These are phyloP conservation scores for Houttuynia cordata DNA, from an alignment of 164 flowering plant species.

Conservation along the genomic window DNA sequence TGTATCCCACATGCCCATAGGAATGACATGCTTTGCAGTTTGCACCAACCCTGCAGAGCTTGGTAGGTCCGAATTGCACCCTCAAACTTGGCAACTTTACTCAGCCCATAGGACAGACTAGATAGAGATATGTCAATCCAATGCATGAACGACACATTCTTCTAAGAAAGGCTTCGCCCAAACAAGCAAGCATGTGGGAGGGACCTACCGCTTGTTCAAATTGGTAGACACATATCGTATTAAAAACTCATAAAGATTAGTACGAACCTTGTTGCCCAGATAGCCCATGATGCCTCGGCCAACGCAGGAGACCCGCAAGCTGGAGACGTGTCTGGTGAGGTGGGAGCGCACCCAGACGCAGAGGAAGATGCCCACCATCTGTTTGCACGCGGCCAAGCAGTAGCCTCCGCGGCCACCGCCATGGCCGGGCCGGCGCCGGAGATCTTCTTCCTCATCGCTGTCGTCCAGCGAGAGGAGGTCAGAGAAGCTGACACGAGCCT, in stretches of 20 bases:
- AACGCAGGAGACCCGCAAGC: conserved; percentile 68
- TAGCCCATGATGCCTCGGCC: conserved; percentile 93
- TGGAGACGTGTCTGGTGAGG: conserved; percentile 34
- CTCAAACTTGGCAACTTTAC: too few relatives aligned
- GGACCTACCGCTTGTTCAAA: neutral
- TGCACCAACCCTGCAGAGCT: too few relatives aligned
- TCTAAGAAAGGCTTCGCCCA: neutral
- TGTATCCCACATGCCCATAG: too few relatives aligned
- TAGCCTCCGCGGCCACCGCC: conserved; percentile 9
- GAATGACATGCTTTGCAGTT: too few relatives aligned
- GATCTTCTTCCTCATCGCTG: conserved; percentile 11
- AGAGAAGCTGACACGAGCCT: conserved; percentile 47
- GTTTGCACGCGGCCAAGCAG: conserved; percentile 63
- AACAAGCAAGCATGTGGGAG: neutral
- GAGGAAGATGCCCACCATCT: conserved; percentile 83
- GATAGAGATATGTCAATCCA: neutral
- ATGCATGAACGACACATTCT: neutral
- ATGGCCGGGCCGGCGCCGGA: neutral
- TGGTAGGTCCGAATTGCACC: too few relatives aligned
- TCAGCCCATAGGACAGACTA: too few relatives aligned
- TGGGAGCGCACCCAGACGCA: conserved; percentile 75
- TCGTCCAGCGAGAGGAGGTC: conserved; percentile 43
- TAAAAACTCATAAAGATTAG: neutral
- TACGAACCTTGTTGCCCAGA: conserved; percentile 74
- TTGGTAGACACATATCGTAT: neutral